Conservation (phyloP, 2,329 filamentous ascomycete genomes). For the Blumeria hordei region DNA sequence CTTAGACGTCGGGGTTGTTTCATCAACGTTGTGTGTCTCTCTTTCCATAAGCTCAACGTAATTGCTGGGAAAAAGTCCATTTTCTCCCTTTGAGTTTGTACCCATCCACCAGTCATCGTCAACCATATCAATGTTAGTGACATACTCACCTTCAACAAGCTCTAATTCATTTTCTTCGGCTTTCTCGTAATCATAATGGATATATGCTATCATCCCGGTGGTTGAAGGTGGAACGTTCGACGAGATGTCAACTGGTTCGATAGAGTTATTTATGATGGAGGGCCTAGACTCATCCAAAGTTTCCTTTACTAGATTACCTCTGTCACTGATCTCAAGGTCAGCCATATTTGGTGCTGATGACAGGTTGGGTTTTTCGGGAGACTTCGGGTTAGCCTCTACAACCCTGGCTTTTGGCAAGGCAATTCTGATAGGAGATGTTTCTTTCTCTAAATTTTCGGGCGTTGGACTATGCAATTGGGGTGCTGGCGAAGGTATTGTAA, state of each 20-base stretch:
- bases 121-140: conserved; percentile 88
- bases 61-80: conserved; percentile 85
- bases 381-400: conserved; percentile 25
- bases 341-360: conserved; percentile 11
- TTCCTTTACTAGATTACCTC: not conserved
- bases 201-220: conserved; percentile 49
- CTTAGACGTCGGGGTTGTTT: conserved; percentile 10
- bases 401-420: conserved; percentile 62
- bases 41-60: conserved; percentile 73
- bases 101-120: conserved; percentile 99
- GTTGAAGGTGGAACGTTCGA: conserved; percentile 13
- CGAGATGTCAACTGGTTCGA: conserved; percentile 8
- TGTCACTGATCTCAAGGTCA: not conserved
- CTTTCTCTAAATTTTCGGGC: conserved; percentile 24
- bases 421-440: conserved; percentile 57
- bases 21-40: conserved; percentile 17
- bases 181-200: conserved; percentile 92
- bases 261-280: conserved; percentile 15
- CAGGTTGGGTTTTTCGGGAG: conserved; percentile 22
- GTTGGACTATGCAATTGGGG: conserved; percentile 16
- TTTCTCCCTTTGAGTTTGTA: conserved; percentile 61
- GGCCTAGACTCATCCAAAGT: conserved; percentile 17
- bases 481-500: conserved; percentile 19
- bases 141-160: conserved; percentile 63
- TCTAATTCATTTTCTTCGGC: conserved; percentile 94